These are phyloP conservation scores for Diaporthe velutina DNA, from an alignment of 2,329 filamentous ascomycete genomes.

Conservation along the genomic window DNA sequence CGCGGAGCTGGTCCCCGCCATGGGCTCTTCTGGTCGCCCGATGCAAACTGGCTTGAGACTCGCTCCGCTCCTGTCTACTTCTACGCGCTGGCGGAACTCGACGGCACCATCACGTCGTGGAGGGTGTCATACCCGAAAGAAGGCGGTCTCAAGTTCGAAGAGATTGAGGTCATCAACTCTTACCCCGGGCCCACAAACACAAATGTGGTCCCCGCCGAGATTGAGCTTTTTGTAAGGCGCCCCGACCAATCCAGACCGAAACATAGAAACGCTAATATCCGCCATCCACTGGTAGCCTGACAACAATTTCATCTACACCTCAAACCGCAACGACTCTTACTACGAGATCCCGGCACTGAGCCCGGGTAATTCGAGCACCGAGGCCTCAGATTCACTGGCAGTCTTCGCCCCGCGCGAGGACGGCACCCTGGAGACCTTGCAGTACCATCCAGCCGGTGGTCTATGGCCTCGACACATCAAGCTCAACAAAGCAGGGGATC, in stretches of 20 bases:
- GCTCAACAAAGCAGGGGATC: neutral
- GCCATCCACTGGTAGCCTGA: neutral
- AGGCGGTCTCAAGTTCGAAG: neutral
- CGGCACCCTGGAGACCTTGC: neutral
- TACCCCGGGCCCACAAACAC: neutral
- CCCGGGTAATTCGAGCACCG: neutral
- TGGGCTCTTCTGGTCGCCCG: neutral
- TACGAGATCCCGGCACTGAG: neutral
- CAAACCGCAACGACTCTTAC: neutral
- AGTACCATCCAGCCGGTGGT: neutral
- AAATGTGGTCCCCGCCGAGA: neutral
- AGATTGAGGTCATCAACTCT: slow-evolving; percentile 1
- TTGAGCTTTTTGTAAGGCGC: neutral
- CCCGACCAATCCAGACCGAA: neutral
- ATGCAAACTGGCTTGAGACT: neutral
- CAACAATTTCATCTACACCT: neutral
- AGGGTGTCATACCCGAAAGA: neutral
- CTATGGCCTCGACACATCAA: neutral
- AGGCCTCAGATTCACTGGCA: neutral
- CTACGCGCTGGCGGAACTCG: neutral
- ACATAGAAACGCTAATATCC: neutral
- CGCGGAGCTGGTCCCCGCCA: slow-evolving; percentile 3
- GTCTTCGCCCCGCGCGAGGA: neutral
- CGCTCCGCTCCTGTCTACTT: neutral
- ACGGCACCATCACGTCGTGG: slow-evolving; percentile 1